These are phyloP conservation scores for Colletotrichum spinosum DNA, from an alignment of 2,329 filamentous ascomycete species.

Conservation along the genomic window DNA sequence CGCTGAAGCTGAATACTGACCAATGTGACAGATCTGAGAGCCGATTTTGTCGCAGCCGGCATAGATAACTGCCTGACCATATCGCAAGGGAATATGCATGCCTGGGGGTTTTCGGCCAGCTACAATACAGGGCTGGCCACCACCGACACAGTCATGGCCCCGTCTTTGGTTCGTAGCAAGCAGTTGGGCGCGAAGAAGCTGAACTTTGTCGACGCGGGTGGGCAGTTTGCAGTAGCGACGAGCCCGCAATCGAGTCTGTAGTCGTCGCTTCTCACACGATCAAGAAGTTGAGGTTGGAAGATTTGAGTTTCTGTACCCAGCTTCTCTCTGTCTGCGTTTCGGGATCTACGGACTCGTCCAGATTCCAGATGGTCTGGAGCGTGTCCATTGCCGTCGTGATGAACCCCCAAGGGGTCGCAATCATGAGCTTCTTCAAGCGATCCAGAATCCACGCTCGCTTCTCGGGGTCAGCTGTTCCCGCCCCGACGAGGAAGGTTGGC, in stretches of 20 bases:
- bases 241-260: conserved; percentile 2
- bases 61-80: conserved; percentile 32
- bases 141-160: conserved; percentile 72
- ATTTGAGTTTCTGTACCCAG: conserved; percentile 59
- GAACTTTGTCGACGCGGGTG: conserved; percentile 23
- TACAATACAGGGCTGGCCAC: conserved; percentile 31
- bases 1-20: neutral
- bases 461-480: conserved; percentile 56
- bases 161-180: conserved; percentile 54
- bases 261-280: conserved; percentile 48
- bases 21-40: conserved; percentile 22
- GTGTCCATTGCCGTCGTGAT: conserved; percentile 59
- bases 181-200: conserved; percentile 14
- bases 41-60: conserved; percentile 49
- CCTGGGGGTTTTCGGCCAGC: conserved; percentile 29
- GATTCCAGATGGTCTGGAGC: conserved; percentile 56
- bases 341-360: conserved; percentile 40
- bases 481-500: conserved; percentile 68
- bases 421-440: conserved; percentile 54
- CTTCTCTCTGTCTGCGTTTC: conserved; percentile 43
- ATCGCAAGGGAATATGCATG: conserved; percentile 12
- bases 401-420: conserved; percentile 61
- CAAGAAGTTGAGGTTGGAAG: conserved; percentile 55
- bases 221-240: conserved; percentile 29
- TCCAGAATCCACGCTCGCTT: conserved; percentile 62